Conservation (phyloP, 176 grass and related monocot genomes). For the Tillandsia fasciculata region DNA sequence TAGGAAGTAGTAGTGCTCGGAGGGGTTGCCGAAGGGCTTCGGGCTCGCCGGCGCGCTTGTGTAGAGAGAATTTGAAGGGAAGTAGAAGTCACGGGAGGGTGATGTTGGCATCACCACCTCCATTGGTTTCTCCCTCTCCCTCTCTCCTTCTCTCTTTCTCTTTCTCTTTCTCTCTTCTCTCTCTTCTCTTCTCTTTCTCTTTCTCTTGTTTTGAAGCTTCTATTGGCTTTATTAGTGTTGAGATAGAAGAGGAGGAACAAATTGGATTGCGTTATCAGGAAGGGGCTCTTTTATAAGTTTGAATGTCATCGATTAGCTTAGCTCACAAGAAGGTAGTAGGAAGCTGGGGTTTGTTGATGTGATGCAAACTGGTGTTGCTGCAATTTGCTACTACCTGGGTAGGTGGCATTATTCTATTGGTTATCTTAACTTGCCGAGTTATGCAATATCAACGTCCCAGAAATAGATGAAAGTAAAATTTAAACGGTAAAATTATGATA, state of each 20-base stretch:
- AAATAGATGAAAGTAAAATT: too few species aligned
- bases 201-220: conserved; percentile 11
- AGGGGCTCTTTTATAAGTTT: neutral
- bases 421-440: too few species aligned
- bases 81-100: conserved; percentile 21
- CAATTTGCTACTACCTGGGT: too few species aligned
- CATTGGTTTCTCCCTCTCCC: conserved; percentile 11
- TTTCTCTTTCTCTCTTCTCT: neutral
- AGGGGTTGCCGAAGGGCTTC: conserved; percentile 20
- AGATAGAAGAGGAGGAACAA: neutral
- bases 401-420: too few species aligned
- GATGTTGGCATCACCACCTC: conserved; percentile 58
- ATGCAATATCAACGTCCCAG: too few species aligned
- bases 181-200: neutral
- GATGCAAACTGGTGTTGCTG: neutral
- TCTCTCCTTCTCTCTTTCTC: neutral
- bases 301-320: neutral
- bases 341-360: conserved; percentile 16
- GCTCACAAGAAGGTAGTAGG: conserved; percentile 45
- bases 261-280: neutral
- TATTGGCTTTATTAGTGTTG: conserved; percentile 24
- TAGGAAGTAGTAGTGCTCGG: conserved; percentile 41
- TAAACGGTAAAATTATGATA: too few species aligned
- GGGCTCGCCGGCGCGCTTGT: conserved; percentile 51
- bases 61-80: neutral